These are phyloP conservation scores for Chlamydomonas sp. DNA, from an alignment of 139 green algal species.

Conservation along the genomic window DNA sequence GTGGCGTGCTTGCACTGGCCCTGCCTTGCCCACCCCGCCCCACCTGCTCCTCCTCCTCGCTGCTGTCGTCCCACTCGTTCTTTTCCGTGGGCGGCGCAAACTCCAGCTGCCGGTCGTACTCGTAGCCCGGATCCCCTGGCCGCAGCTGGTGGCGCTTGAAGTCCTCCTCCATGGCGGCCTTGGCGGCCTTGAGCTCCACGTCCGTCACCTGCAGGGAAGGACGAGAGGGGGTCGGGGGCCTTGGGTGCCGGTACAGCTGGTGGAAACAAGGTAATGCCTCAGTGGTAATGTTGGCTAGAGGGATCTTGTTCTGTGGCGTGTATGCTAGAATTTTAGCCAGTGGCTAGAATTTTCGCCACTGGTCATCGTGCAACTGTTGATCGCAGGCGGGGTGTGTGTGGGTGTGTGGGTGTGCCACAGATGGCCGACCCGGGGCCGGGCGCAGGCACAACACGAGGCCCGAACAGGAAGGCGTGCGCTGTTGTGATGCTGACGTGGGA, in stretches of 20 bases:
- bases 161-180: constrained; percentile 49
- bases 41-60: constrained; percentile 11
- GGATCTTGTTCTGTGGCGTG: no score
- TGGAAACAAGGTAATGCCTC: no score
- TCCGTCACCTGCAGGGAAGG: constrained; percentile 36
- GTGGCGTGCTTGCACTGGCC: not conserved
- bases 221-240: not conserved
- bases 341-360: no score
- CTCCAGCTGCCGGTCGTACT: constrained; percentile 57
- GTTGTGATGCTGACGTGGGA: no score
- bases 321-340: no score
- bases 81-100: constrained; percentile 33
- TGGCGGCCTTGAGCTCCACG: constrained; percentile 50
- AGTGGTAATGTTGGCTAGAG: no score
- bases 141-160: constrained; percentile 43
- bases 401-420: no score
- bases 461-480: no score
- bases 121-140: constrained; percentile 43
- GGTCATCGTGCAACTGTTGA: no score
- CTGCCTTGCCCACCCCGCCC: not conserved
- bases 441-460: no score
- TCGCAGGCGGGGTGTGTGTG: no score
- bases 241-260: not conserved
- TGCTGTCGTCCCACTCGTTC: constrained; percentile 51
- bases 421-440: no score